Percentiles rank a stretch among this genome's conserved stretches.
Conservation (phyloP, 768 basidiomycete species). For the Tephrocybe sp. region DNA sequence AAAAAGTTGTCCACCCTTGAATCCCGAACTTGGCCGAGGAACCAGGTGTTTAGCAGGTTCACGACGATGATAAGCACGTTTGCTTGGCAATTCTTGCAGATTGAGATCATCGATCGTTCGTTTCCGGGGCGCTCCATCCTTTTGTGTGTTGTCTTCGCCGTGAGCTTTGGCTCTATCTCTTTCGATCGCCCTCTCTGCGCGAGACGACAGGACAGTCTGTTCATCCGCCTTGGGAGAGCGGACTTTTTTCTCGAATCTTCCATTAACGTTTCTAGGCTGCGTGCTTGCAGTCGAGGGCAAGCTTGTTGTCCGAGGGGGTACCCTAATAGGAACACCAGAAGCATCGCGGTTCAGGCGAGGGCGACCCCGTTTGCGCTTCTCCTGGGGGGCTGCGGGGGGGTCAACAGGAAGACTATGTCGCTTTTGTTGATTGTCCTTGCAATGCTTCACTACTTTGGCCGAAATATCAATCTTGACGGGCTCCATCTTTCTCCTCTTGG, state of each 20-base stretch:
- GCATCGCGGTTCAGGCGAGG: constrained; percentile 34
- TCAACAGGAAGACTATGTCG: constrained; percentile 15
- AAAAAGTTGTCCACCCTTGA: constrained; percentile 47
- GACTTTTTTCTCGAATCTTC: constrained; percentile 66
- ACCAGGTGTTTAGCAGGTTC: constrained; percentile 35
- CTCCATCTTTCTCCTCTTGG: constrained; percentile 53
- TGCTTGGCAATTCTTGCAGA: constrained; percentile 33
- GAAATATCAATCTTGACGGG: constrained; percentile 28
- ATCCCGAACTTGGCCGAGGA: constrained; percentile 39
- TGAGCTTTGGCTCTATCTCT: constrained; percentile 34
- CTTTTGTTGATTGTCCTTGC: constrained; percentile 11
- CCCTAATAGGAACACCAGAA: constrained; percentile 18
- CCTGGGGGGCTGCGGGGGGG: constrained; percentile 10
- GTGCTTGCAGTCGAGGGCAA: constrained; percentile 21
- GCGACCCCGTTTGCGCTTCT: constrained; percentile 42
- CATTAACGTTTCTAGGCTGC: constrained; percentile 65
- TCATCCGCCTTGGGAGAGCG: constrained; percentile 36
- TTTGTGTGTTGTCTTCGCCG: constrained; percentile 19
- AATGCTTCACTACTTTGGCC: constrained; percentile 18
- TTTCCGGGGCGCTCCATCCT: constrained; percentile 23
- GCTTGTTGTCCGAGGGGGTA: constrained; percentile 22
- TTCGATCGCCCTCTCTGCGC: constrained; percentile 40
- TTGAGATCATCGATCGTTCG: constrained; percentile 29
- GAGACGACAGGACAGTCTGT: constrained; percentile 23
- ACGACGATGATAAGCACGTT: constrained; percentile 24